Conservation (phyloP, 805 yeast genomes). For the Pichia manshurica region DNA sequence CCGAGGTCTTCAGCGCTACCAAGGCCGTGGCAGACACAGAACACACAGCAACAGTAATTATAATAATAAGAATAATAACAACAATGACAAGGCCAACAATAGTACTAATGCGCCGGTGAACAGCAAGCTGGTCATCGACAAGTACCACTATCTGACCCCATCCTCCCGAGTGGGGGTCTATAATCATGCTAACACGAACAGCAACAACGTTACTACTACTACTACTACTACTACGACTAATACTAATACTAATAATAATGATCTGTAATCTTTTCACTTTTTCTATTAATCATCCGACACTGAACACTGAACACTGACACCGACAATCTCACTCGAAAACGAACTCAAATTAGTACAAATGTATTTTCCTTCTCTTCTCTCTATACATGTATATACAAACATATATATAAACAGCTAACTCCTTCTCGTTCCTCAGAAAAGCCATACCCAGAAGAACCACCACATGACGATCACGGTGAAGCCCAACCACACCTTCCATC, state of each 20-base stretch:
- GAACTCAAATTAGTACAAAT: no score
- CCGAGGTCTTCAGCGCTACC: not conserved
- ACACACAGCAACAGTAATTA: no score
- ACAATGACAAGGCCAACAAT: not conserved
- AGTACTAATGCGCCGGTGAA: not conserved
- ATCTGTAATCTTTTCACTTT: no score
- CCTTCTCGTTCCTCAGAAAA: conserved; percentile 14
- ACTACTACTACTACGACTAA: no score
- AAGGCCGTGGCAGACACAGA: not conserved
- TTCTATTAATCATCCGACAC: no score
- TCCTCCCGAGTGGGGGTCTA: conserved; percentile 14
- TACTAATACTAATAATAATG: not conserved
- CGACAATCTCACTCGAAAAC: no score
- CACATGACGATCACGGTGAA: conserved; percentile 41
- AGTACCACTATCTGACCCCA: conserved; percentile 11
- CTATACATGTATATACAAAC: not conserved
- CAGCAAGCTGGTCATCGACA: conserved; percentile 8
- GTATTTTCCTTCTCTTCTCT: no score
- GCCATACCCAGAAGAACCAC: conserved; percentile 40
- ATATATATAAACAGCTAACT: not conserved
- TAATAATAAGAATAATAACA: conserved; percentile 1
- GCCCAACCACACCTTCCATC: conserved; percentile 56
- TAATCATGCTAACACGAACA: not conserved
- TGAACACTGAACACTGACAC: no score
- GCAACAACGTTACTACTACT: not conserved